Evolutionary conservation across 1,284 basidiomycete genomes (phyloP), one percentile per base, ranked within the genome.

Genomic region (Ganoderma sp.): DNA sequence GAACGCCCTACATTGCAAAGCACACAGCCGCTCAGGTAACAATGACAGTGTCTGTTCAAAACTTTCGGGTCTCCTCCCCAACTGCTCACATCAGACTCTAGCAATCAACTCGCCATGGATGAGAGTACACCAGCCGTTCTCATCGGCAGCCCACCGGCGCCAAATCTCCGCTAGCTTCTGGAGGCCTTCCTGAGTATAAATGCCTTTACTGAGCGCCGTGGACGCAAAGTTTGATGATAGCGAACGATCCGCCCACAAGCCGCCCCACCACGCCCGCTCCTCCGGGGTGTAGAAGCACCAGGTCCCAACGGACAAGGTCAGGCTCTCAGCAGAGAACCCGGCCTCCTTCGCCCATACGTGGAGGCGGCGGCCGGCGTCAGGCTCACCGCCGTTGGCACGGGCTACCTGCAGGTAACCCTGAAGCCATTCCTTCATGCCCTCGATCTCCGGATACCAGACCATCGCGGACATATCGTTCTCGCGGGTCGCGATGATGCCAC

Each of bases 401-500:
- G 76, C 76, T 42, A 78, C 74, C 32, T 69, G 70, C 2, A 60
- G 8, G 65, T 79, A 78, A 14, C 75, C 67, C n/a, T 69, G 64
- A 15, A 56, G 67, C 75, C 75, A 79, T 22, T 75, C 73, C 28
- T 74, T 67, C 69, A 80, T 45, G 12, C 72, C 68, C 28, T 73
- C 74, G 56, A 71, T 43, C 28, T 81, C 76, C 3, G 81, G 80
- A 67, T 75, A 79, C 78, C 77, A 83, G 15, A 67, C 69, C 72
- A 76, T 69, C 8, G 69, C 70, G 15, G 68, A 73, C 19, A 78
- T 69, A 69, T 82, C 80, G n/a, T 67, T 71, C 70, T 84, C 83
- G 63, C 82, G 78, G 12, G 73, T 76, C n/a, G 81, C 81, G 62
- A 85, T 79, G 61, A 83, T 67, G 17, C 84, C 83, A 39, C 83